A percentile compares a stretch with the other conserved stretches of the same genome.
phyloP scores from a whole-genome alignment of 139 green algal genomes.

The Chlorokybus atmophyticus region DNA sequence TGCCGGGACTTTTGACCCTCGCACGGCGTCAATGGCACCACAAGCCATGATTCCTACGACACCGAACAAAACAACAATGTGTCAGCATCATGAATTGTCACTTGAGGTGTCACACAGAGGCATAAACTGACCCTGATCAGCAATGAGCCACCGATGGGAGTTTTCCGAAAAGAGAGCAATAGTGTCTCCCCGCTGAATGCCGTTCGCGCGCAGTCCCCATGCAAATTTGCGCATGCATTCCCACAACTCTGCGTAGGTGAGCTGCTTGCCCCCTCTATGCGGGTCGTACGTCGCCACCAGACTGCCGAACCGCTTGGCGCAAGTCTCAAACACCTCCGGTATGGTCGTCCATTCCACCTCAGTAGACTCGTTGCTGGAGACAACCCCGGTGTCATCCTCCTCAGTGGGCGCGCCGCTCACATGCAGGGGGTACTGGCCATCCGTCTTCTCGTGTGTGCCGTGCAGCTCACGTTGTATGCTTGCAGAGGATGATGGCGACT shows the following conservation, averaged over 20 bases:
- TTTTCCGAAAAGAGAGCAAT: constrained; percentile 76
- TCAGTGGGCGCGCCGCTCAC: too few species aligned
- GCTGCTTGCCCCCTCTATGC: too few species aligned
- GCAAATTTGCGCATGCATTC: constrained; percentile 20
- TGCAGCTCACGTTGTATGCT: too few species aligned
- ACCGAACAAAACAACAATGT: neutral
- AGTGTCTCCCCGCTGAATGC: constrained; percentile 16
- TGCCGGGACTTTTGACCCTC: constrained; percentile 45
- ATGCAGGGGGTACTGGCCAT: too few species aligned
- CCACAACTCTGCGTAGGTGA: constrained; percentile 10
- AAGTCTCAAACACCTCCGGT: too few species aligned
- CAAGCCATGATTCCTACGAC: constrained; percentile 27
- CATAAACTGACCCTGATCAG: constrained; percentile 51
- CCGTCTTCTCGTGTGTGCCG: too few species aligned
- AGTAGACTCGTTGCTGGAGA: too few species aligned
- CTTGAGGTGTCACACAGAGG: neutral
- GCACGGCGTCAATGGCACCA: constrained; percentile 32
- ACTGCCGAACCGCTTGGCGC: too few species aligned
- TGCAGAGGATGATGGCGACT: too few species aligned
- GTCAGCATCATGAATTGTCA: neutral
- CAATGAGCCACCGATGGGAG: constrained; percentile 62
- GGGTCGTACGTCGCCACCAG: too few species aligned
- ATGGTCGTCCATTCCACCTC: too few species aligned
- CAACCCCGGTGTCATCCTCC: too few species aligned
- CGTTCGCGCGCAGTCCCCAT: constrained; percentile 14